phyloP scores from a whole-genome alignment of 2,329 filamentous ascomycete species.

The Penicillium capsulatum region DNA sequence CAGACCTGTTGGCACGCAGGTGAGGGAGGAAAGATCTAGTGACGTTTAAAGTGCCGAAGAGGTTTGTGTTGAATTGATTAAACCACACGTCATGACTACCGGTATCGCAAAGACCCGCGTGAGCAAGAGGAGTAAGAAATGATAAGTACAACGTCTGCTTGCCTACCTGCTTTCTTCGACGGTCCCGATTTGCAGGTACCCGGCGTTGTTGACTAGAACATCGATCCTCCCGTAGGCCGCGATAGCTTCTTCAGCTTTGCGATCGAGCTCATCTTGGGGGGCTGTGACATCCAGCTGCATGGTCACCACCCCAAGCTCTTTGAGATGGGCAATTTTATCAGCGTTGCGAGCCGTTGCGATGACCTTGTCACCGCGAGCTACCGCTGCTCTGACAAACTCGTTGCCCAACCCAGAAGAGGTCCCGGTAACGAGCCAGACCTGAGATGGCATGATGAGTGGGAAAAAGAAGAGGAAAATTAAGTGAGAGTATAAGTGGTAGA shows the following conservation, averaged over 20 bases:
- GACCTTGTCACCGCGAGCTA: slow-evolving; percentile 32
- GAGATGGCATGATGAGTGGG: slow-evolving; percentile 6
- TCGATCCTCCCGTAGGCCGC: slow-evolving; percentile 9
- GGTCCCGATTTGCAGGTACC: slow-evolving; percentile 10
- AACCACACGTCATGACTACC: slow-evolving; percentile 9
- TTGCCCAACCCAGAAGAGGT: slow-evolving; percentile 34
- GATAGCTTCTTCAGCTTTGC: slow-evolving; percentile 7
- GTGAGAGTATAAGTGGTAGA: slow-evolving; percentile 1
- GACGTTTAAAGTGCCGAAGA: slow-evolving; percentile 12
- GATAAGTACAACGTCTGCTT: background rate
- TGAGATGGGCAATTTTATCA: slow-evolving; percentile 20
- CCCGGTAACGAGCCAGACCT: slow-evolving; percentile 37
- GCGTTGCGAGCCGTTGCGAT: slow-evolving; percentile 35
- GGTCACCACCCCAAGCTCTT: slow-evolving; percentile 5
- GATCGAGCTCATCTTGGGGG: slow-evolving; percentile 6
- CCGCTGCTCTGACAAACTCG: slow-evolving; percentile 24
- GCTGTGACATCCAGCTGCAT: slow-evolving; percentile 11
- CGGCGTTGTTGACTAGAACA: slow-evolving; percentile 13
- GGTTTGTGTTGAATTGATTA: slow-evolving; percentile 11
- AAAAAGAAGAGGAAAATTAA: background rate
- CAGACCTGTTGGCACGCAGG: slow-evolving; percentile 8
- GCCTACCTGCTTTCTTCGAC: slow-evolving; percentile 10
- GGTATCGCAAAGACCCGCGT: background rate
- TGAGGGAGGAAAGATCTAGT: slow-evolving; percentile 11
- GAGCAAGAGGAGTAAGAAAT: background rate